Base-by-base conservation (phyloP, 371 early-diverging fungal genomes). In the Mortierella sp. region DNA sequence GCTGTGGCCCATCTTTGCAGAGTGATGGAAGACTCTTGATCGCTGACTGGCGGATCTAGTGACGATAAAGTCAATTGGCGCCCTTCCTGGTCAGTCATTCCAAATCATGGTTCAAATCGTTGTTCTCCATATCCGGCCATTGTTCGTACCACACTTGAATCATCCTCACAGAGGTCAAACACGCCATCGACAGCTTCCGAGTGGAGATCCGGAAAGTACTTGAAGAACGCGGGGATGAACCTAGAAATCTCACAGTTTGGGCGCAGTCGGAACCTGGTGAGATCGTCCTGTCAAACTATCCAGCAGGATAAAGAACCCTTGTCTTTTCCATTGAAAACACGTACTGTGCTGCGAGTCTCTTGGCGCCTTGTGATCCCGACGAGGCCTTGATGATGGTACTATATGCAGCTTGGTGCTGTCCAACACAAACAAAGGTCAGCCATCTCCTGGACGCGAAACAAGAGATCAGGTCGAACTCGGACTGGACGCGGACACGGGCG, bases 81-180 rank as follows among this genome's bases (percentile, higher is more conserved):
- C 34, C 34, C 10, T 10, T 34, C n/a, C n/a, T n/a, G n/a, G n/a
- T n/a, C n/a, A n/a, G n/a, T n/a, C n/a, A n/a, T n/a, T n/a, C n/a
- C n/a, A n/a, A n/a, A n/a, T n/a, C n/a, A n/a, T n/a, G n/a, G n/a
- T n/a, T n/a, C n/a, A n/a, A n/a, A n/a, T n/a, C n/a, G n/a, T n/a
- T n/a, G n/a, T n/a, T n/a, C n/a, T n/a, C n/a, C n/a, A n/a, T n/a
- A n/a, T n/a, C 26, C 18, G 26, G 19, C 19, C 47, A 34, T 46
- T 4, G 10, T 7, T 41, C 63, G 27, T 67, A 78, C 78, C 55
- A 59, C 10, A 21, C 48, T 48, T 18, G 67, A 64, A n/a, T 71
- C 71, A 38, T 81, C 81, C 45, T 81, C 81, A 46, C 81, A 81
- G 12, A 81, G 65, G 47, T 81, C 81, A 59, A 81, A 79, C 12